A percentile compares a stretch with the other conserved stretches of the same genome.
Evolutionary conservation across 495 filamentous ascomycete species (phyloP).

Genomic region (Oidiodendron maius): DNA sequence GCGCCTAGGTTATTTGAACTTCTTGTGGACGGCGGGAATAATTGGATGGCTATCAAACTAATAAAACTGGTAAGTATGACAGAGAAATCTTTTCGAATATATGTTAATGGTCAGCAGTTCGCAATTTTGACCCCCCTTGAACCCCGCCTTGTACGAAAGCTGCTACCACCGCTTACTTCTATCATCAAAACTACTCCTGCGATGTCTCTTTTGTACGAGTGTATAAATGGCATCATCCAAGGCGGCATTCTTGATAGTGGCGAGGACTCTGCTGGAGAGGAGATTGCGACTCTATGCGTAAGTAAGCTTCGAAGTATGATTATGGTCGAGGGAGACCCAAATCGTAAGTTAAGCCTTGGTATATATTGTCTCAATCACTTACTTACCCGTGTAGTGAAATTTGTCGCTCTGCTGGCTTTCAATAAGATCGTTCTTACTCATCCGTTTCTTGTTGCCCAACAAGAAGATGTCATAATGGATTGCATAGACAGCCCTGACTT

Average conservation of each 20-base stretch:
- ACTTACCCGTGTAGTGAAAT: conserved; percentile 63
- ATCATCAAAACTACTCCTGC: conserved; percentile 91
- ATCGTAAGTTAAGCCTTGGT: conserved; percentile 50
- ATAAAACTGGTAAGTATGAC: conserved; percentile 78
- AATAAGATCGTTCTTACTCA: conserved; percentile 89
- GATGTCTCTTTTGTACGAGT: conserved; percentile 96
- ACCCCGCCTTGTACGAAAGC: conserved; percentile 82
- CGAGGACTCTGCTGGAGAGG: conserved; percentile 66
- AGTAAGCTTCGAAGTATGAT: conserved; percentile 91
- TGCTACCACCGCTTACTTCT: conserved; percentile 89
- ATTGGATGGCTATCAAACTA: conserved; percentile 99
- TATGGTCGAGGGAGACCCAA: conserved; percentile 85
- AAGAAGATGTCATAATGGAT: conserved; percentile 91
- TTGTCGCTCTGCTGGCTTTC: conserved; percentile 91
- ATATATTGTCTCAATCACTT: conserved; percentile 1
- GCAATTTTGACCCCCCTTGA: conserved; percentile 90
- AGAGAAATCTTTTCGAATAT: not conserved
- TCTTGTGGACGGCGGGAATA: conserved; percentile 87
- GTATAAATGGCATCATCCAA: conserved; percentile 96
- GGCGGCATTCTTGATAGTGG: conserved; percentile 83
- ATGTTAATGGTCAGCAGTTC: conserved; percentile 52
- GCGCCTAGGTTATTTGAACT: conserved; percentile 89
- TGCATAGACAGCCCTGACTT: conserved; percentile 95
- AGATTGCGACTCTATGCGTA: conserved; percentile 90
- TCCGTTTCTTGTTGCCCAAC: conserved; percentile 76